Conservation (phyloP, 2,329 filamentous ascomycete species). For the Aureobasidium lini region DNA sequence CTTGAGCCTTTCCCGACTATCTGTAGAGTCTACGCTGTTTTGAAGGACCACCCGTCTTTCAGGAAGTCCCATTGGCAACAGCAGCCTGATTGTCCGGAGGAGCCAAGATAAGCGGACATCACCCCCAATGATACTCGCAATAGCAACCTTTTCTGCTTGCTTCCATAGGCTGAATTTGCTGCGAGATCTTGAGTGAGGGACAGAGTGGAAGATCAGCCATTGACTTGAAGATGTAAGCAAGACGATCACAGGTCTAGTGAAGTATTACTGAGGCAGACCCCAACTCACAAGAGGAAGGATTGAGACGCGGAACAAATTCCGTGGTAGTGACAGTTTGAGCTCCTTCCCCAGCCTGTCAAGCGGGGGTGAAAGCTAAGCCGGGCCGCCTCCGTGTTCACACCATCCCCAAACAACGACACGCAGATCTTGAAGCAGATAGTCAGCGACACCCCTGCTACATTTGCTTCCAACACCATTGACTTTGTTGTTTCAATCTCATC, state of each 20-base stretch:
- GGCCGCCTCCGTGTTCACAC: conserved; percentile 1
- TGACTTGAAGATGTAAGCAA: too few relatives aligned
- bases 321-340: not conserved
- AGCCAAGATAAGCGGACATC: conserved; percentile 18
- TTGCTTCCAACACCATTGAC: not conserved
- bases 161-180: too few relatives aligned
- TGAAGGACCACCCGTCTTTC: conserved; percentile 46
- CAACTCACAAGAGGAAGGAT: too few relatives aligned
- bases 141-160: conserved; percentile 16
- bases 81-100: conserved; percentile 48
- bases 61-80: conserved; percentile 45
- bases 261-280: not conserved
- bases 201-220: too few relatives aligned
- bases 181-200: too few relatives aligned
- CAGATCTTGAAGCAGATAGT: not conserved
- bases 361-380: not conserved
- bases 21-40: conserved; percentile 36
- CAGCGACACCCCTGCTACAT: not conserved
- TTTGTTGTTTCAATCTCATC: not conserved
- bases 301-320: not conserved
- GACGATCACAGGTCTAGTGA: too few relatives aligned
- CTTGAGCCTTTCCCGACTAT: conserved; percentile 43
- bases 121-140: not conserved
- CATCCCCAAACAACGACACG: not conserved
- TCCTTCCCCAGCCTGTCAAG: not conserved